Base-by-base conservation (phyloP, 495 filamentous ascomycete species). In the Penicillium herquei region DNA sequence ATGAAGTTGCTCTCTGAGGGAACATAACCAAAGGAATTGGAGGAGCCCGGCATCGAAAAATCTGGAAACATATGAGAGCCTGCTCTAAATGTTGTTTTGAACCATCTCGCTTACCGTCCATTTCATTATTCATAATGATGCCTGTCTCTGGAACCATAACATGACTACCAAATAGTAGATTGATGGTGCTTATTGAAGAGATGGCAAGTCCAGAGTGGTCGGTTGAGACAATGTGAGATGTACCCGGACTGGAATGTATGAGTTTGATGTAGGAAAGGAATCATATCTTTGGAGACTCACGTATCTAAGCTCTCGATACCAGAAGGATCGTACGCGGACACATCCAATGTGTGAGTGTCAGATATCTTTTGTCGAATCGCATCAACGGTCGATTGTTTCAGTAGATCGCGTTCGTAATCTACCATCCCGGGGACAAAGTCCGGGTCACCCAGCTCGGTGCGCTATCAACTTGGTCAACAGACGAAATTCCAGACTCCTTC, bases 101-200 rank as follows among this genome's bases (percentile, higher is more conserved):
- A 26, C 21, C 4, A 26, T 26, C 21, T 26, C 21, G 4, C 62
- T 58, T 68, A 81, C 88, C 89, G 65, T 96, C 89, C 92, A 96
- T 96, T 66, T 96, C 90, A 64, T 96, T 85, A 68, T 97, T 97
- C 85, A 93, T 88, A 45, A 96, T 89, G 47, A 96, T 82, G 33
- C 86, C 86, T 0, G 90, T 94, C 61, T 91, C 85, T 0, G 91
- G 90, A 0, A 91, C 85, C 73, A 96, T 83, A 35, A 96, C 58
- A 30, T 82, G 73, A 41, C 82, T 85, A 14, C 92, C 92, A 52
- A 96, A 97, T 0, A 92, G 76, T 1, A 93, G 75, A 70, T 97
- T 97, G 55, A 97, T 77, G 0, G 92, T 96, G 1, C 87, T 88
- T 3, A 90, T 95, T 1, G 86, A 76, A 4, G 86, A 85, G 21